Conservation (phyloP, 208 protist genomes). For the Trypanosoma platydactyli region DNA sequence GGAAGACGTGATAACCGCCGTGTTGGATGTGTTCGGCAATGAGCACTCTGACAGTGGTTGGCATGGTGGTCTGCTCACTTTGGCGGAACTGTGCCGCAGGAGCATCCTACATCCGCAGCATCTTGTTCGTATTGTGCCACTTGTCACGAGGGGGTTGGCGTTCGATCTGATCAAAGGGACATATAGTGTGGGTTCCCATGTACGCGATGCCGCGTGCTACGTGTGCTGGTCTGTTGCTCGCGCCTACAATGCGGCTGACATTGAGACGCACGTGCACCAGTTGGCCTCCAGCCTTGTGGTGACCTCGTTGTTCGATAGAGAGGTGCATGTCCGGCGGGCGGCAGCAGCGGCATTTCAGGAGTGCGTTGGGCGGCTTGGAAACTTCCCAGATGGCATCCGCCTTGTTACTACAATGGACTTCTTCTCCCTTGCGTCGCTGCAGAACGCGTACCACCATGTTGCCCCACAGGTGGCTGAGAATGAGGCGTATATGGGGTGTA, state of each 20-base stretch:
- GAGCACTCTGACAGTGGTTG: slow-evolving; percentile 73
- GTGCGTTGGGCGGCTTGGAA: slow-evolving; percentile 91
- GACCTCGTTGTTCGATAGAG: slow-evolving; percentile 88
- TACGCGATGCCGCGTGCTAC: slow-evolving; percentile 98
- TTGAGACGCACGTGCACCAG: slow-evolving; percentile 77
- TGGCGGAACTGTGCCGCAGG: slow-evolving; percentile 96
- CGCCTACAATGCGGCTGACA: slow-evolving; percentile 92
- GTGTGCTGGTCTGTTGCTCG: slow-evolving; percentile 98
- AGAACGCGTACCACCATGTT: slow-evolving; percentile 89
- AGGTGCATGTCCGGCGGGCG: slow-evolving; percentile 92
- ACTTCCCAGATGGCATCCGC: slow-evolving; percentile 96
- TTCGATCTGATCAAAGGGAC: slow-evolving; percentile 96
- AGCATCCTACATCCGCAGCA: slow-evolving; percentile 89
- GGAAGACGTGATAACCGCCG: slow-evolving; percentile 85
- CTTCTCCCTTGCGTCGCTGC: slow-evolving; percentile 92
- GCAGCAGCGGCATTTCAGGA: slow-evolving; percentile 94
- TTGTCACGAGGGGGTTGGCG: slow-evolving; percentile 78
- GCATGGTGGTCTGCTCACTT: slow-evolving; percentile 96
- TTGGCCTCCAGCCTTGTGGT: slow-evolving; percentile 81
- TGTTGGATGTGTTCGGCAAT: slow-evolving; percentile 76
- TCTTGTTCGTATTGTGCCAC: slow-evolving; percentile 70
- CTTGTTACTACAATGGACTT: slow-evolving; percentile 97
- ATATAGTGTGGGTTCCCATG: slow-evolving; percentile 95
- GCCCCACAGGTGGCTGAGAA: slow-evolving; percentile 65
- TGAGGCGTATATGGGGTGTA: slow-evolving; percentile 70